These are phyloP conservation scores for Aechmea fasciata DNA, from an alignment of 176 grass and related monocot genomes.

Conservation along the genomic window DNA sequence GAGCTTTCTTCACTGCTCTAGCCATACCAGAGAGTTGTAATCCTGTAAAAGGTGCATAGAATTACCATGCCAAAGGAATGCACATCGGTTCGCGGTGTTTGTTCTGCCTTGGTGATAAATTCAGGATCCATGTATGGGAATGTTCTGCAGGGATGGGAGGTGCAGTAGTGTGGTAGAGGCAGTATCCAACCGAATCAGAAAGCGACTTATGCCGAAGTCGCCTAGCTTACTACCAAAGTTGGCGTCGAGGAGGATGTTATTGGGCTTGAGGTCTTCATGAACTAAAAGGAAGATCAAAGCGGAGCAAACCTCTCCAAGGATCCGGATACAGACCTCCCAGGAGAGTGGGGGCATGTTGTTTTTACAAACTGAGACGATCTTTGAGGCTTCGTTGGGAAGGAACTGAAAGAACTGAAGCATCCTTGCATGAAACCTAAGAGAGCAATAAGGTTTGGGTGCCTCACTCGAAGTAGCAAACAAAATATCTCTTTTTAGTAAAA, in stretches of 20 bases:
- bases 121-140: conserved; percentile 51
- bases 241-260: conserved; percentile 61
- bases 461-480: conserved; percentile 7
- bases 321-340: conserved; percentile 52
- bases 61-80: conserved; percentile 76
- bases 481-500: no score
- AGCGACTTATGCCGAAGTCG: conserved; percentile 42
- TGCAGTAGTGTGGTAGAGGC: conserved; percentile 26
- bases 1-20: conserved; percentile 37
- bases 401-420: conserved; percentile 46
- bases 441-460: conserved; percentile 72
- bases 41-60: conserved; percentile 59
- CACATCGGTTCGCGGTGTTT: conserved; percentile 46
- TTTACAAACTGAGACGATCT: conserved; percentile 25
- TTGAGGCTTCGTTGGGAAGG: conserved; percentile 73
- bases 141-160: conserved; percentile 25
- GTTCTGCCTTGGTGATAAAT: conserved; percentile 40
- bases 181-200: conserved; percentile 25
- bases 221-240: conserved; percentile 64
- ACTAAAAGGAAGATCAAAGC: conserved; percentile 62
- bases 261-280: conserved; percentile 61
- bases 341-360: conserved; percentile 38
- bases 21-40: conserved; percentile 30
- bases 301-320: conserved; percentile 66
- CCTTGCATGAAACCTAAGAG: conserved; percentile 60